Conservation (phyloP, 2,329 filamentous ascomycete genomes). For the Fusarium sp. region DNA sequence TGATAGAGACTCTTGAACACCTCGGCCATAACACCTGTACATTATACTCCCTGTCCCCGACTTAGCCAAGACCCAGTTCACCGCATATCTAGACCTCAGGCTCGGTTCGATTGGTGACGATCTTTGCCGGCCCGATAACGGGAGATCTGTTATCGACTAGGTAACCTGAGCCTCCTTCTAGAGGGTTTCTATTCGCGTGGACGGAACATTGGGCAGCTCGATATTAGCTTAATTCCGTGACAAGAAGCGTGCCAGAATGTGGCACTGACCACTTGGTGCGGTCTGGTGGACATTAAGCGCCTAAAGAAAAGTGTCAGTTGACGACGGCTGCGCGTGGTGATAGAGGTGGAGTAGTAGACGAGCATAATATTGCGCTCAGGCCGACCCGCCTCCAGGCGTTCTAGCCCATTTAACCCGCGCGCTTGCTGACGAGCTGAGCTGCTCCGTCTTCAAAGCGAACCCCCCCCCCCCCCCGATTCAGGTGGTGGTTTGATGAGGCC, state of each 20-base stretch:
- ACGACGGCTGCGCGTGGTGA: constrained; percentile 35
- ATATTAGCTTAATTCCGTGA: constrained; percentile 25
- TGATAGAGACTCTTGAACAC: constrained; percentile 1
- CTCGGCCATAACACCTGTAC: not conserved
- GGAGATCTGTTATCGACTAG: constrained; percentile 44
- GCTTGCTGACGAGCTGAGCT: constrained; percentile 27
- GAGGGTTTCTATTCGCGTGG: constrained; percentile 28
- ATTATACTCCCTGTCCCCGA: constrained; percentile 14
- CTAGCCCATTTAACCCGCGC: constrained; percentile 16
- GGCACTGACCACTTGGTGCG: constrained; percentile 38
- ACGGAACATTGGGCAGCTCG: constrained; percentile 27
- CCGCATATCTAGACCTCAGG: constrained; percentile 44
- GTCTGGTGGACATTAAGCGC: constrained; percentile 28
- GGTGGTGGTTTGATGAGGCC: constrained; percentile 32
- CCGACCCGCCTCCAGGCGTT: constrained; percentile 36
- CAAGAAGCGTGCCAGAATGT: constrained; percentile 35
- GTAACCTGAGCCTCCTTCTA: constrained; percentile 27
- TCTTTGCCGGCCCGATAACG: constrained; percentile 45
- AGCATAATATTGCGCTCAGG: constrained; percentile 38
- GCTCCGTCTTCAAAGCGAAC: constrained; percentile 1
- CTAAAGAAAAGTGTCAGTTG: constrained; percentile 46
- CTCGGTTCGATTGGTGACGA: constrained; percentile 36
- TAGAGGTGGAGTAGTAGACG: constrained; percentile 21
- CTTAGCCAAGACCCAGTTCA: constrained; percentile 40
- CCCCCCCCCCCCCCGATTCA: constrained; percentile 6